Evolutionary conservation across 495 filamentous ascomycete species (phyloP).

Genomic region (Friedmanniomyces simplex): DNA sequence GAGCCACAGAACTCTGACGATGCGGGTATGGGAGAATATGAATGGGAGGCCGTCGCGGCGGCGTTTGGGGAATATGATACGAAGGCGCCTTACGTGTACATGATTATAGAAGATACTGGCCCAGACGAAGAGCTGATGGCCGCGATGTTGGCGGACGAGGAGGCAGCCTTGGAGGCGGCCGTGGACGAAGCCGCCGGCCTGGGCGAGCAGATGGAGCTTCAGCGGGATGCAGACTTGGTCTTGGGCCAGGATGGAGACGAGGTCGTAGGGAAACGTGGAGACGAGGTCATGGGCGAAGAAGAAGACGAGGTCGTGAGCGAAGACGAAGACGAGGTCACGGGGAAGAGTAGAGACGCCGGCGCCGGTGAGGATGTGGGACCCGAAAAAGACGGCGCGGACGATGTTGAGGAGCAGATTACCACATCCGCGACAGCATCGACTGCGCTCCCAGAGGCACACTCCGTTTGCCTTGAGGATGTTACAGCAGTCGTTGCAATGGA

Average conservation of each 20-base stretch:
- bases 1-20: no score
- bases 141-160: no score
- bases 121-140: no score
- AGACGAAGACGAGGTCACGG: not conserved
- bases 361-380: no score
- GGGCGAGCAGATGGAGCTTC: not conserved
- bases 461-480: not conserved
- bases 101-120: no score
- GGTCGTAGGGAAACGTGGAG: not conserved
- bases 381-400: not conserved
- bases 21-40: no score
- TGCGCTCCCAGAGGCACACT: not conserved
- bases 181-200: not conserved
- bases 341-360: no score
- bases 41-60: no score
- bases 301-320: not conserved
- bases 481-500: not conserved
- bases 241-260: not conserved
- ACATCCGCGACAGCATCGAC: not conserved
- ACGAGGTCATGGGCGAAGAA: not conserved
- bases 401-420: no score
- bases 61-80: no score
- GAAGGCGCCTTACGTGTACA: no score
- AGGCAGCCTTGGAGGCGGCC: no score
- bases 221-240: not conserved